Percentiles rank a stretch among this genome's conserved stretches.
Evolutionary conservation across 1,284 basidiomycete species (phyloP).

Genomic region (Ganoderma lucidum): DNA sequence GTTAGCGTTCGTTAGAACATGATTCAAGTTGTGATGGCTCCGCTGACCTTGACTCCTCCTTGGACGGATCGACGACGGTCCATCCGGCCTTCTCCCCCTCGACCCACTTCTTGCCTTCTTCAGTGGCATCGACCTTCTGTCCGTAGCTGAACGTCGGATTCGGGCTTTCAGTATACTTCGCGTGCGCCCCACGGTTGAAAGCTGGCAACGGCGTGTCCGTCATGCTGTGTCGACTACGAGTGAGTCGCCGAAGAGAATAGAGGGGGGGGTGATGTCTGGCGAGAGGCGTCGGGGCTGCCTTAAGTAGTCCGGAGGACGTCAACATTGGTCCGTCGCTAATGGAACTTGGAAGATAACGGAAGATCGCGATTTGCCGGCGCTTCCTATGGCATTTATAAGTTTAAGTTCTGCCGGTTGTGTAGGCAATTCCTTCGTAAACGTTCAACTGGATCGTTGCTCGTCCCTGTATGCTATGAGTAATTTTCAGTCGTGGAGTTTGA

Average conservation of each 20-base stretch:
- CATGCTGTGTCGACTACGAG: conserved; percentile 6
- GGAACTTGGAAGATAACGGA: neutral
- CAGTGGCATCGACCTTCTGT: conserved; percentile 55
- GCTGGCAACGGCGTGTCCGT: conserved; percentile 18
- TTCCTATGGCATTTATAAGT: neutral
- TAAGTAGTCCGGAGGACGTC: neutral
- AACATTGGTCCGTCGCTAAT: too few relatives aligned
- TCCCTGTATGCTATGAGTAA: too few relatives aligned
- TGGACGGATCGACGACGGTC: conserved; percentile 61
- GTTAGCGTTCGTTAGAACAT: neutral
- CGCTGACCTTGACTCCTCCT: conserved; percentile 53
- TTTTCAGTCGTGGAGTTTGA: too few relatives aligned
- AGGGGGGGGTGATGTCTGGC: neutral
- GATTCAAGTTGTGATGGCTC: neutral
- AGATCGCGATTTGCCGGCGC: neutral
- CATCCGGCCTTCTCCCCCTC: conserved; percentile 61
- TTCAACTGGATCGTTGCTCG: too few relatives aligned
- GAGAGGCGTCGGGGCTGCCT: neutral
- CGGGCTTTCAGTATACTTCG: conserved; percentile 56
- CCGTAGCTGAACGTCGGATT: conserved; percentile 68
- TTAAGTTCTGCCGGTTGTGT: too few relatives aligned
- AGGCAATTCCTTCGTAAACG: too few relatives aligned
- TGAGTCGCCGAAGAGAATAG: neutral
- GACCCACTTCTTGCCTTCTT: conserved; percentile 56
- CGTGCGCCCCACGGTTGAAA: conserved; percentile 16